Base-by-base conservation (phyloP, 306 rosid species). In the Malus sylvestris region DNA sequence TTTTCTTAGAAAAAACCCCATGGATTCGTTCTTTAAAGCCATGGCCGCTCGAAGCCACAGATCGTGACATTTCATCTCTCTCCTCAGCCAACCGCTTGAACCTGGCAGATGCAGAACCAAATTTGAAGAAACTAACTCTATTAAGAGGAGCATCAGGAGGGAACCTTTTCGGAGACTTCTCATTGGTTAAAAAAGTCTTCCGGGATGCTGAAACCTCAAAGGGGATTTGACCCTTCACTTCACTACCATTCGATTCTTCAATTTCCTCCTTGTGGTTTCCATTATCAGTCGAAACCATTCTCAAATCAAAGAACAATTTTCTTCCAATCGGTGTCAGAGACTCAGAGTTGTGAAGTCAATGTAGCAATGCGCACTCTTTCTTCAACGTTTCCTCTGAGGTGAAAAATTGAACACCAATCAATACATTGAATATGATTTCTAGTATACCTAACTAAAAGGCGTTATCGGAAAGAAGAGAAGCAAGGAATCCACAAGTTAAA, bases 41-140 rank as follows among this genome's bases (percentile, higher is more conserved):
- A 55, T 81, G 89, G 33, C 85, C 76, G 83, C 66, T 58, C 22
- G 93, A 71, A 83, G 58, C 70, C 68, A 89, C 90, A 40, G 96
- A 80, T n/a, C 82, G 88, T 7, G 97, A 95, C 18, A 86, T 23
- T 83, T 85, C 87, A 33, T 95, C 98, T 80, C 81, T 89, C 25
- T 78, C 89, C 23, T 76, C 60, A 44, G 93, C 86, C 66, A 90
- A 49, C 76, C 75, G 85, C 82, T 81, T 87, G 87, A 91, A 88
- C 38, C 79, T 84, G 67, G 91, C 84, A 74, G 98, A 86, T 6
- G 96, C 96, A 60, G 97, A 92, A 29, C 97, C 97, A 83, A 88
- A 81, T 70, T 90, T 89, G 29, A 85, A 79, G 71, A 88, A 67
- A 20, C 40, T 83, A 30, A 81, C 70, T 79, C 89, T 87, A 59